These are phyloP conservation scores for Boletus coccyginus DNA, from an alignment of 768 basidiomycete genomes.

Conservation along the genomic window DNA sequence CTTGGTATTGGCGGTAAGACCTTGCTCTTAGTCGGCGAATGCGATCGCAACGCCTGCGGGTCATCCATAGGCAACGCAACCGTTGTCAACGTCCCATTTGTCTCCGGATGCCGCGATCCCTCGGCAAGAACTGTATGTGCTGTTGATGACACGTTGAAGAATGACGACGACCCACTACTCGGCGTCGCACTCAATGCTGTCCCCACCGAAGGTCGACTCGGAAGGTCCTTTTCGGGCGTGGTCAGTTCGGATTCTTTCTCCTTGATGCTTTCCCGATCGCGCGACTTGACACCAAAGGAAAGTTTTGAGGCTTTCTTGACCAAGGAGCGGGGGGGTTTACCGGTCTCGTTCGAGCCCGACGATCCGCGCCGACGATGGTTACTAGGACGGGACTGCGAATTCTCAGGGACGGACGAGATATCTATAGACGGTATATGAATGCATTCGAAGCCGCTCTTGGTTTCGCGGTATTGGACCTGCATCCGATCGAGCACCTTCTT, in stretches of 20 bases:
- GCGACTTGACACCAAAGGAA: constrained; percentile 67
- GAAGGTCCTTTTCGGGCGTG: constrained; percentile 46
- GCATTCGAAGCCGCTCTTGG: constrained; percentile 91
- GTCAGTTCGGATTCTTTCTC: constrained; percentile 42
- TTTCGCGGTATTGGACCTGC: constrained; percentile 93
- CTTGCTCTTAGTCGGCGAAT: constrained; percentile 58
- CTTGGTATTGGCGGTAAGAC: constrained; percentile 79
- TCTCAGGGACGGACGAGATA: constrained; percentile 63
- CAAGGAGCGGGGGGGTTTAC: constrained; percentile 50
- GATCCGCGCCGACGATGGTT: constrained; percentile 46
- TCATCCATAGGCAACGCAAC: constrained; percentile 28
- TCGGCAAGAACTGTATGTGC: constrained; percentile 42
- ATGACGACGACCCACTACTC: constrained; percentile 78
- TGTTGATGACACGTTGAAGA: constrained; percentile 75
- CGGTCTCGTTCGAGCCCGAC: constrained; percentile 50
- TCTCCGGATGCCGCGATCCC: constrained; percentile 26
- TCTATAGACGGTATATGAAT: constrained; percentile 95
- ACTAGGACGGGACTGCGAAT: constrained; percentile 32
- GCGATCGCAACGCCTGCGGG: constrained; percentile 36
- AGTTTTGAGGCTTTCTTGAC: constrained; percentile 76
- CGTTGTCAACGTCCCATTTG: constrained; percentile 21
- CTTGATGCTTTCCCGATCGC: constrained; percentile 43
- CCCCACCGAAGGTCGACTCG: constrained; percentile 41
- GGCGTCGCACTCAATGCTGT: constrained; percentile 60
- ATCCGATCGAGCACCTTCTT: constrained; percentile 85